Evolutionary conservation across 177 flowering plant species (phyloP), one percentile per base, ranked within the genome.

Genomic region (Tripterygium wilfordii): DNA sequence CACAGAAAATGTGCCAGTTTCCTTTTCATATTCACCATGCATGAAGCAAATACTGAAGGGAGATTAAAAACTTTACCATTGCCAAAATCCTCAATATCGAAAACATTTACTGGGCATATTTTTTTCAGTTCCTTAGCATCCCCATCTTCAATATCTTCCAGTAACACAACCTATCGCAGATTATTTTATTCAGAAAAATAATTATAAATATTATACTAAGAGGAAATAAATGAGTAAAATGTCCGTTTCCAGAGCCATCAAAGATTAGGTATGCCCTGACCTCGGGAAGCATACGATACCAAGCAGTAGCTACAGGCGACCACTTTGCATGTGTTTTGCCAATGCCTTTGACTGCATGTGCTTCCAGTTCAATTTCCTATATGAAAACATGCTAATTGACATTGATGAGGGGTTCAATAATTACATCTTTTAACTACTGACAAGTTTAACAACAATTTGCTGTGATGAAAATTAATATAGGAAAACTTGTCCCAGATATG

Each of bases 241-340:
- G n/a, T n/a, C n/a, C n/a, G n/a, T n/a, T n/a, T n/a, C n/a, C n/a
- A n/a, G n/a, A n/a, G n/a, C n/a, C n/a, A 22, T 26, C 26, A 42
- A 17, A 17, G 18, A 36, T 10, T 27, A 48, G 6, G 33, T 42
- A 24, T 52, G 12, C 10, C 10, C 21, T 66, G 59, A 92, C 99
- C 97, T 89, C 99, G n/a, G 97, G 97, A 47, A 82, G 91, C 91
- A 82, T 80, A 64, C 86, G 68, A 51, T 89, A 89, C 98, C 98
- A 92, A 53, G 95, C 83, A 56, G 98, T 88, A 17, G 89, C 82
- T 42, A 92, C 98, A 0, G 96, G 96, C 5, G 98, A 92, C 96
- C 96, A 92, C 64, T 89, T 89, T 27, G 98, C 96, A 80, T 92
- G 96, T 29, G 88, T 87, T 72, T 79, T 84, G 5, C 96, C 98